These are phyloP conservation scores for Tetracentron sinense DNA, from an alignment of 164 flowering plant species.

Conservation along the genomic window DNA sequence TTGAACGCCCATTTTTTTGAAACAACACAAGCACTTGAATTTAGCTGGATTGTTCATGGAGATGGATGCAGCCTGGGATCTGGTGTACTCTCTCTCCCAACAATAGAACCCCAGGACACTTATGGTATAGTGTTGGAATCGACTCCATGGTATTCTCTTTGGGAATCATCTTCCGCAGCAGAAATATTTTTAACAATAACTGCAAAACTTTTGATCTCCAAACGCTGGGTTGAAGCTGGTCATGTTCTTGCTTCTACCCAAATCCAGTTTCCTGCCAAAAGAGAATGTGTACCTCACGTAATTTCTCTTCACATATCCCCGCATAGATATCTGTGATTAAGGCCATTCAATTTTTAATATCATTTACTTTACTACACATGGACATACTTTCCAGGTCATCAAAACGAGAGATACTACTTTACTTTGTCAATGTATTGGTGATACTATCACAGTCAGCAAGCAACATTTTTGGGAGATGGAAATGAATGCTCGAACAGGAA, in stretches of 20 bases:
- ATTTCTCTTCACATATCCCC: slow-evolving; percentile 11
- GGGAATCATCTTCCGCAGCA: slow-evolving; percentile 48
- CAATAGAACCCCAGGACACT: slow-evolving; percentile 62
- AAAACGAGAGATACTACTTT: slow-evolving; percentile 35
- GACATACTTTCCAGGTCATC: slow-evolving; percentile 43
- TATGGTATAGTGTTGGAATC: slow-evolving; percentile 51
- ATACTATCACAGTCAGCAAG: slow-evolving; percentile 42
- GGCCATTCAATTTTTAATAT: not conserved
- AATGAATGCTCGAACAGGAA: slow-evolving; percentile 57
- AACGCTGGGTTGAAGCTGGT: slow-evolving; percentile 82
- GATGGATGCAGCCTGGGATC: slow-evolving; percentile 75
- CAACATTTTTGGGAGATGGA: slow-evolving; percentile 58
- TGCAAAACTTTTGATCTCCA: slow-evolving; percentile 47
- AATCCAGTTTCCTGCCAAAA: slow-evolving; percentile 56
- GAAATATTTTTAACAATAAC: slow-evolving; percentile 68
- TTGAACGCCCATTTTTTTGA: slow-evolving; percentile 56
- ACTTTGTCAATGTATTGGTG: slow-evolving; percentile 40
- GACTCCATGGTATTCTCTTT: slow-evolving; percentile 66
- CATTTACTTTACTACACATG: slow-evolving; percentile 2
- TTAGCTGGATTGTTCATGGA: slow-evolving; percentile 61
- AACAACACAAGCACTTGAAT: slow-evolving; percentile 59
- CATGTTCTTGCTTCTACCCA: slow-evolving; percentile 74
- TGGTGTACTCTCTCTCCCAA: slow-evolving; percentile 58
- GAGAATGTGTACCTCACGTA: slow-evolving; percentile 48
- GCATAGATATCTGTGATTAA: not conserved